phyloP scores from a whole-genome alignment of 129 eudicot species.

The Centrapalus pauciflorus region DNA sequence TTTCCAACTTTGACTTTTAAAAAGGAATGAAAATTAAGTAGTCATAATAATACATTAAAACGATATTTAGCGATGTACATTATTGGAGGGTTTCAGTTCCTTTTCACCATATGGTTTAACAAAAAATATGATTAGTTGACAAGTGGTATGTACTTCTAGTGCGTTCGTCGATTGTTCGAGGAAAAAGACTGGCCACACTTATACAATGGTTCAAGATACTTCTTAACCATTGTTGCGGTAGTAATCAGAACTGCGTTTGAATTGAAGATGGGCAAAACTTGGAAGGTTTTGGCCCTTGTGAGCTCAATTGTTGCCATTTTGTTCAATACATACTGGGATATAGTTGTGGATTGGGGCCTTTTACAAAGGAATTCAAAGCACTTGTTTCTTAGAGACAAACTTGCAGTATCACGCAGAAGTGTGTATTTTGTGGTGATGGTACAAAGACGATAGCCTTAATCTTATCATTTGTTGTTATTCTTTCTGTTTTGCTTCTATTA shows the following conservation, averaged over 20 bases:
- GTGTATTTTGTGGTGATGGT: constrained; percentile 72
- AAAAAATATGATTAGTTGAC: background rate
- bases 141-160: constrained; percentile 37
- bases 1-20: background rate
- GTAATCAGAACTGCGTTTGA: constrained; percentile 55
- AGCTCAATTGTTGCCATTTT: constrained; percentile 51
- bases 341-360: constrained; percentile 86
- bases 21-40: background rate
- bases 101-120: background rate
- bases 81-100: background rate
- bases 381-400: constrained; percentile 56
- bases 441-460: background rate
- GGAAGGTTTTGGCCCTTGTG: constrained; percentile 56
- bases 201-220: constrained; percentile 65
- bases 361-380: constrained; percentile 55
- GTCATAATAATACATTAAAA: background rate
- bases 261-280: constrained; percentile 35
- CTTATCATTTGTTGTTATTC: background rate
- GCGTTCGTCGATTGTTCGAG: constrained; percentile 63
- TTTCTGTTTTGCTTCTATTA: background rate
- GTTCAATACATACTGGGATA: constrained; percentile 73
- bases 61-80: background rate
- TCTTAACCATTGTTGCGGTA: constrained; percentile 63
- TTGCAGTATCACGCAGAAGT: constrained; percentile 45
- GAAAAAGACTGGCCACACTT: constrained; percentile 53